Base-by-base conservation (phyloP, 805 yeast genomes). In the Yarrowia bubula region DNA sequence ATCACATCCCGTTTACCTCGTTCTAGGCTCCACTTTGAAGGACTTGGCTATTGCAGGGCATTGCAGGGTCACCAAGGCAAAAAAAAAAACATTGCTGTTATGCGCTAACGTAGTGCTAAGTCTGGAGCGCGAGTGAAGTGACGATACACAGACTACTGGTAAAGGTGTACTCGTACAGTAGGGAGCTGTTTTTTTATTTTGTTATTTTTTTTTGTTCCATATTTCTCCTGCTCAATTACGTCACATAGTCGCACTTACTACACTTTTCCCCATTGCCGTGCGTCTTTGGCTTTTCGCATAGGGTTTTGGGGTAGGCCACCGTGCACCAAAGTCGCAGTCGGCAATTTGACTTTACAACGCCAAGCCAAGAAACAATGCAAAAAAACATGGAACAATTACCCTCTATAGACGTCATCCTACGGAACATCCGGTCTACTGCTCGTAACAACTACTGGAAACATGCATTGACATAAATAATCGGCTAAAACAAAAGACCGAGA, bases 401-500 rank as follows among this genome's bases (percentile, higher is more conserved):
- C 5, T 50, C 42, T 35, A 18, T 7, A 8, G 33, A 17, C 3
- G 31, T n/a, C 11, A 14, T 37, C 43, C 43, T 10, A 37, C 17
- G 43, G 43, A 51, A 50, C 17, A 11, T 50, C 42, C 42, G 50
- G n/a, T n/a, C n/a, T n/a, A n/a, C n/a, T n/a, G n/a, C n/a, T n/a
- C n/a, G n/a, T n/a, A n/a, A n/a, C n/a, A n/a, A n/a, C n/a, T n/a
- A n/a, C n/a, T n/a, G n/a, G n/a, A n/a, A n/a, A n/a, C n/a, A n/a
- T n/a, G n/a, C n/a, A n/a, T n/a, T n/a, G n/a, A n/a, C n/a, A 55
- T 55, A 55, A 55, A 55, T 55, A 55, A 15, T 31, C 37, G 47
- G 15, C 47, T 47, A 65, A 18, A 65, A 65, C 31, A 65, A 46
- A 38, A 65, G 48, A 15, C 67, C 67, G 18, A 65, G n/a, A 17